phyloP scores from a whole-genome alignment of 768 basidiomycete genomes.

The Mycena rosella region DNA sequence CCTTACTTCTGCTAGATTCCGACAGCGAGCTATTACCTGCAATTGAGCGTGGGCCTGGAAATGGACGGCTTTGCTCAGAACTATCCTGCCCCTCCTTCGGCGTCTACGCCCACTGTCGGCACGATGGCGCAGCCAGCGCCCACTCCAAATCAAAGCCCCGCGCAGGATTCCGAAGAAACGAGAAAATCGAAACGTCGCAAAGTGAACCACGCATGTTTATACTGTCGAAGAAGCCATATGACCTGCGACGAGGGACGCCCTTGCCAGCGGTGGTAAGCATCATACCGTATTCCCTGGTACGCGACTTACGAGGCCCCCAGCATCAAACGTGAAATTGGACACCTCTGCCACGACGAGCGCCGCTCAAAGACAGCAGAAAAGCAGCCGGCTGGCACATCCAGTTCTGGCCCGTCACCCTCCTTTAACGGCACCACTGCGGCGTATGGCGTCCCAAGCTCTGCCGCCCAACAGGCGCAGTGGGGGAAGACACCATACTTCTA shows the following conservation, averaged over 20 bases:
- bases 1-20: not conserved
- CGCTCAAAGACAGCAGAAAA: slow-evolving; percentile 66
- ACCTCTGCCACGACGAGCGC: slow-evolving; percentile 92
- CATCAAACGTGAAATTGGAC: slow-evolving; percentile 96
- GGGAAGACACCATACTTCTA: slow-evolving; percentile 71
- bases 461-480: slow-evolving; percentile 67
- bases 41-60: too few species aligned
- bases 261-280: slow-evolving; percentile 89
- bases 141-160: not conserved
- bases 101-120: not conserved
- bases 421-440: slow-evolving; percentile 40
- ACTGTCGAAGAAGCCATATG: slow-evolving; percentile 94
- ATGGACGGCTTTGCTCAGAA: slow-evolving; percentile 35
- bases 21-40: too few species aligned
- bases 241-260: slow-evolving; percentile 91
- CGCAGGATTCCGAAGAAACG: slow-evolving; percentile 53
- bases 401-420: slow-evolving; percentile 45
- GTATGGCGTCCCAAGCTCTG: slow-evolving; percentile 32
- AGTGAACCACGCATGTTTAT: slow-evolving; percentile 94
- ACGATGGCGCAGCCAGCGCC: not conserved
- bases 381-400: slow-evolving; percentile 39
- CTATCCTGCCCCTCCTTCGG: slow-evolving; percentile 17
- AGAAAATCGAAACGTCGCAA: slow-evolving; percentile 81
- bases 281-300: not conserved
- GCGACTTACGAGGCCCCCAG: slow-evolving; percentile 53